A percentile compares a stretch with the other conserved stretches of the same genome.
Conservation (phyloP, 306 rosid genomes). For the Ceratonia siliqua region DNA sequence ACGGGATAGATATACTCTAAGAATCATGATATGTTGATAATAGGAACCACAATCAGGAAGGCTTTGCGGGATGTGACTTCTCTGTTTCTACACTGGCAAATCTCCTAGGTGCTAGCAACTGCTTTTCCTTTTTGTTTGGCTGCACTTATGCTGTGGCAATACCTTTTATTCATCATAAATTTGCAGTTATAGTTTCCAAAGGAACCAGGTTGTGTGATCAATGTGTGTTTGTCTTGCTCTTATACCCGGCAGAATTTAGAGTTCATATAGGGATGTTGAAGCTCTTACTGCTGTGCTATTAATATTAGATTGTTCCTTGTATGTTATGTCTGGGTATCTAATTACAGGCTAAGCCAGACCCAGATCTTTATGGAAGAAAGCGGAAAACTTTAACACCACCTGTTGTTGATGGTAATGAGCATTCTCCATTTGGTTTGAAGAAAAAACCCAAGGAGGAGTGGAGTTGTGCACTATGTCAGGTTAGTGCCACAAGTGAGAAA, state of each 20-base stretch:
- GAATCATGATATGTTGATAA: not conserved
- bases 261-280: conserved; percentile 11
- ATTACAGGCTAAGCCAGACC: conserved; percentile 65
- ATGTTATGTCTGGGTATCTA: conserved; percentile 33
- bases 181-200: not conserved
- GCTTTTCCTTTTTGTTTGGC: conserved; percentile 9
- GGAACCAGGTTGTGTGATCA: not conserved
- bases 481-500: conserved; percentile 40
- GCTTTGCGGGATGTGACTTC: not conserved
- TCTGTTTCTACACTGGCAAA: not conserved
- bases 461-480: conserved; percentile 65
- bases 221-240: not conserved
- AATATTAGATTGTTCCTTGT: not conserved
- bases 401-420: not conserved
- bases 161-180: not conserved
- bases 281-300: conserved; percentile 19
- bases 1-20: not conserved
- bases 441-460: conserved; percentile 54
- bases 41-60: not conserved
- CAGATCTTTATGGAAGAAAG: conserved; percentile 37
- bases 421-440: conserved; percentile 31
- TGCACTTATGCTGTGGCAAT: not conserved
- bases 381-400: conserved; percentile 41
- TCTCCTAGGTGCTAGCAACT: not conserved
- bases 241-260: not conserved